Conservation (phyloP, 192 early-diverging fungal genomes). For the Backusella westeae region DNA sequence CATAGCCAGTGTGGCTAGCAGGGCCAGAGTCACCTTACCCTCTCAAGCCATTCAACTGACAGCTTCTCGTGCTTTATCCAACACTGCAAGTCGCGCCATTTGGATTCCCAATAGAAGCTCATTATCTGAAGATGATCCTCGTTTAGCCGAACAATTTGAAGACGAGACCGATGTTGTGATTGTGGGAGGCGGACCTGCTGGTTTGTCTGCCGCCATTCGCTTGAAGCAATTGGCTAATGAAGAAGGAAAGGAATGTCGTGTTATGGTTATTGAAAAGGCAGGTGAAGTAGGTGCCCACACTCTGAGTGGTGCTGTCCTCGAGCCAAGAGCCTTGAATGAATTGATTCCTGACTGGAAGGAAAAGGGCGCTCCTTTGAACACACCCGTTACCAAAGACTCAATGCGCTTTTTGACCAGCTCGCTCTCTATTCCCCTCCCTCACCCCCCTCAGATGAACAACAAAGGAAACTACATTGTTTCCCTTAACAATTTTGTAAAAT, state of each 20-base stretch:
- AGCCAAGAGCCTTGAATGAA: slow-evolving; percentile 89
- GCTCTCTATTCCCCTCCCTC: slow-evolving; percentile 77
- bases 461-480: slow-evolving; percentile 97
- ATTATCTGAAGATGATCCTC: slow-evolving; percentile 44
- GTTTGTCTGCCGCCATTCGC: slow-evolving; percentile 92
- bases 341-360: slow-evolving; percentile 98
- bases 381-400: slow-evolving; percentile 78
- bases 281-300: slow-evolving; percentile 94
- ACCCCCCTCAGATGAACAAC: slow-evolving; percentile 96
- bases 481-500: slow-evolving; percentile 88
- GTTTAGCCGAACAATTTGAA: slow-evolving; percentile 57
- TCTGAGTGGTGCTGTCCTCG: slow-evolving; percentile 92
- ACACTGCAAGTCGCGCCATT: slow-evolving; percentile 11
- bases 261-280: slow-evolving; percentile 93
- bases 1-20: background rate
- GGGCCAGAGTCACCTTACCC: background rate
- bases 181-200: slow-evolving; percentile 93
- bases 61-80: background rate
- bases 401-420: slow-evolving; percentile 84
- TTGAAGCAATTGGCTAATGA: slow-evolving; percentile 86
- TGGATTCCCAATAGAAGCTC: slow-evolving; percentile 37
- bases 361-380: slow-evolving; percentile 88
- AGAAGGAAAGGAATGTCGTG: slow-evolving; percentile 81
- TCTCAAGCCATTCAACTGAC: slow-evolving; percentile 8
- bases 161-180: slow-evolving; percentile 97